Evolutionary conservation across 164 flowering plant genomes (phyloP), one percentile per base, ranked within the genome.

Genomic region (Umbellularia californica): DNA sequence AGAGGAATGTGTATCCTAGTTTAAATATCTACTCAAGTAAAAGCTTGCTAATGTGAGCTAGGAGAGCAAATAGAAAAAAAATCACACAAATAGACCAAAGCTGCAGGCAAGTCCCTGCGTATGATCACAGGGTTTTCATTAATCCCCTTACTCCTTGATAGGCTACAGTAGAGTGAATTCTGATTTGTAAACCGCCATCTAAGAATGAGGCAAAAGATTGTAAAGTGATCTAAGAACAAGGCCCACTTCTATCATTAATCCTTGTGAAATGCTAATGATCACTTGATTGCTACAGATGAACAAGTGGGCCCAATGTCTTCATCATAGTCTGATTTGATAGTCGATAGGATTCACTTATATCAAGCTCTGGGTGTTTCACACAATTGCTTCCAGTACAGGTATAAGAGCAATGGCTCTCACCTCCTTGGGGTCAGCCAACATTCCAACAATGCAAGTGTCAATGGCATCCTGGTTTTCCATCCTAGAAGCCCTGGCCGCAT

Each of bases 401-500:
- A 20, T 10, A 6, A 23, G 60, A 55, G n/a, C n/a, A 55, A 13
- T 55, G 60, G 60, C n/a, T 20, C n/a, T 24, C 67, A 81, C 87
- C 83, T 85, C 87, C 73, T 76, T 83, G 24, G 87, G 87, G 71
- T 85, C 87, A 27, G 70, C 80, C 79, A 85, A 73, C 87, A 85
- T 83, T 20, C 77, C 76, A 25, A 85, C 87, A 65, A 83, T 85
- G 11, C 80, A 83, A 65, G 85, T 73, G 73, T 85, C 87, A 7
- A 85, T 85, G 52, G 87, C 85, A 27, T 85, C 87, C 76, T 85
- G 87, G 67, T 85, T 85, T 78, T 85, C 87, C 19, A 81, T 77
- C 58, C 87, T 76, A 12, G 87, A 85, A 52, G 87, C 87, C 67
- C 79, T 75, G 30, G 87, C 87, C 12, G 83, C 80, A 9, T 70